These are phyloP conservation scores for Lepidium sativum DNA, from an alignment of 345 rosid genomes.

Conservation along the genomic window DNA sequence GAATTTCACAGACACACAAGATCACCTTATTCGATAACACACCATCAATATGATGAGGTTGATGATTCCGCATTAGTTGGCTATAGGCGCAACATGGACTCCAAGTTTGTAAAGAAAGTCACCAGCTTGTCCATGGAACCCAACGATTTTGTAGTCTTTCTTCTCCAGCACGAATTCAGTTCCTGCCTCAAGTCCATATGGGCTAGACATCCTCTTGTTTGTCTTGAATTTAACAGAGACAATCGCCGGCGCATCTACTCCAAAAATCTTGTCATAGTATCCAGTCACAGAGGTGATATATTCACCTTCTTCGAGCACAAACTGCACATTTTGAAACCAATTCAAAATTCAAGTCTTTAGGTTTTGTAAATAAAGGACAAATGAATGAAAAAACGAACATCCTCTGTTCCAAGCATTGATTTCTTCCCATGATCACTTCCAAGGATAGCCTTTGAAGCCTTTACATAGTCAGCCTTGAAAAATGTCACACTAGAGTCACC, in stretches of 20 bases:
- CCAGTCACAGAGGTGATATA: slow-evolving; percentile 15
- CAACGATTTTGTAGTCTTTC: slow-evolving; percentile 24
- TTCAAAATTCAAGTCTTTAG: neutral
- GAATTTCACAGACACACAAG: neutral
- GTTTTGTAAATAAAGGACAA: neutral
- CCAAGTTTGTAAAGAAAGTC: slow-evolving; percentile 17
- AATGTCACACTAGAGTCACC: slow-evolving; percentile 19
- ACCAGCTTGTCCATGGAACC: slow-evolving; percentile 25
- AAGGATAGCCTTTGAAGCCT: slow-evolving; percentile 7
- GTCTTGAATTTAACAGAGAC: slow-evolving; percentile 16
- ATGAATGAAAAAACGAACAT: slow-evolving; percentile 14
- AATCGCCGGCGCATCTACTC: neutral
- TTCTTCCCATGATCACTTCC: slow-evolving; percentile 21
- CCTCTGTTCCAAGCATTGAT: slow-evolving; percentile 20
- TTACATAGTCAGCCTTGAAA: slow-evolving; percentile 19
- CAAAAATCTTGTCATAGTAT: slow-evolving; percentile 16
- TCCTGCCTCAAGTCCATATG: slow-evolving; percentile 16
- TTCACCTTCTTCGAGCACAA: slow-evolving; percentile 23
- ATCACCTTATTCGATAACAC: neutral
- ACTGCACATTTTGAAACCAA: slow-evolving; percentile 24
- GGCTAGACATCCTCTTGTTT: slow-evolving; percentile 11
- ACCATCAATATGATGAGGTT: neutral
- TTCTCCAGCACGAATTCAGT: slow-evolving; percentile 11
- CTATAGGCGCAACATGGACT: slow-evolving; percentile 22
- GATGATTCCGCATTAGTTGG: slow-evolving; percentile 3